phyloP scores from a whole-genome alignment of 208 protist species.

The Sergeia podlipaevii region DNA sequence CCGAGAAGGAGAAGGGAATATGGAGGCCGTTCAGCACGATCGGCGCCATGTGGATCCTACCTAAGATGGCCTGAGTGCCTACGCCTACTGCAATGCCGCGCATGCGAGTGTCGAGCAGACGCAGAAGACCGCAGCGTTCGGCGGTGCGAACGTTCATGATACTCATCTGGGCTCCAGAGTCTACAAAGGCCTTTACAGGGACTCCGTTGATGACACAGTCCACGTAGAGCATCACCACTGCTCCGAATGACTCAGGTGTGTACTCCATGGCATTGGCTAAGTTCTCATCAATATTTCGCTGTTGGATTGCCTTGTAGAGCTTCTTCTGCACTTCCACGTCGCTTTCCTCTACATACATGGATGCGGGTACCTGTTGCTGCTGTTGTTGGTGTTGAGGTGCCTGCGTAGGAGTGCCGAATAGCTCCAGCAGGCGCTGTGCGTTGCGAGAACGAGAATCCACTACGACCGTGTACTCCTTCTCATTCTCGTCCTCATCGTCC shows the following conservation, averaged over 20 bases:
- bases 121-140: constrained; percentile 81
- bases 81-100: constrained; percentile 81
- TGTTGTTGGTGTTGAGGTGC: not conserved
- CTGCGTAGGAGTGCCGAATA: too few relatives aligned
- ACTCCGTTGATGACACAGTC: constrained; percentile 84
- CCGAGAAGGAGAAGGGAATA: constrained; percentile 82
- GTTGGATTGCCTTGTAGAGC: constrained; percentile 79
- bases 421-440: constrained; percentile 1
- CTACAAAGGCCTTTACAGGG: constrained; percentile 94
- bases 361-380: not conserved
- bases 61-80: constrained; percentile 86
- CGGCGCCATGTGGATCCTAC: constrained; percentile 85
- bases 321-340: constrained; percentile 69
- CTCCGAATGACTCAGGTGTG: constrained; percentile 91
- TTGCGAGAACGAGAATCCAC: too few relatives aligned
- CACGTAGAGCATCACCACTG: constrained; percentile 93
- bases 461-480: too few relatives aligned
- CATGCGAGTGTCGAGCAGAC: constrained; percentile 88
- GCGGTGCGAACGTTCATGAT: constrained; percentile 83
- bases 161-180: constrained; percentile 82
- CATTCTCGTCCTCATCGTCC: too few relatives aligned
- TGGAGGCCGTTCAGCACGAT: constrained; percentile 74
- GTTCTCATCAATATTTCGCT: constrained; percentile 88
- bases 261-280: constrained; percentile 90
- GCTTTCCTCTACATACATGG: constrained; percentile 27